These are phyloP conservation scores for Ophiostoma novo-ulmi DNA, from an alignment of 2,329 filamentous ascomycete genomes.

Conservation along the genomic window DNA sequence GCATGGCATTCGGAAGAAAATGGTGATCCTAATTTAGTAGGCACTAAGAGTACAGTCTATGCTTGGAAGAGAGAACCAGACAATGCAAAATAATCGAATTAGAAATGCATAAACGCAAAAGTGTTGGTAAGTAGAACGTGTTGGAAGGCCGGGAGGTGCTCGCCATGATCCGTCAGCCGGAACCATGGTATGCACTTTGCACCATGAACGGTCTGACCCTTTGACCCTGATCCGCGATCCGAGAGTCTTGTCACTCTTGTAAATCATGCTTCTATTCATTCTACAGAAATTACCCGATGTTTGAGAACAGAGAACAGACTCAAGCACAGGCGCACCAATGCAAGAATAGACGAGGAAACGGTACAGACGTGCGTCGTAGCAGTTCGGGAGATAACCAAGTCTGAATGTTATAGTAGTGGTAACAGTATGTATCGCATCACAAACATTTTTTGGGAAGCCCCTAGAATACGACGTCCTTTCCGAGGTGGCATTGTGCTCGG, in stretches of 20 bases:
- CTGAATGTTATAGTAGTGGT: background rate
- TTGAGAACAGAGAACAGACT: background rate
- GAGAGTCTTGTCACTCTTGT: background rate
- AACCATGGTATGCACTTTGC: background rate
- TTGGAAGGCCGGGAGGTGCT: background rate
- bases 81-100: background rate
- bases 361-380: background rate
- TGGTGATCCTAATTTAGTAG: background rate
- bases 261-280: background rate
- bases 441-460: background rate
- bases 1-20: background rate
- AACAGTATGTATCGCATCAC: background rate
- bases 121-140: background rate
- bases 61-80: background rate
- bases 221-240: background rate
- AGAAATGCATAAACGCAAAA: background rate
- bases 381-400: background rate
- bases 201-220: background rate
- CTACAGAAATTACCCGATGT: background rate
- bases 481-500: background rate
- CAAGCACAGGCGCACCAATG: background rate
- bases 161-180: background rate
- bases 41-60: background rate
- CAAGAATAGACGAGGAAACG: background rate
- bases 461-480: background rate